Evolutionary conservation across 371 early-diverging fungal genomes (phyloP), one percentile per base, ranked within the genome.

Genomic region (Mortierella sp.): DNA sequence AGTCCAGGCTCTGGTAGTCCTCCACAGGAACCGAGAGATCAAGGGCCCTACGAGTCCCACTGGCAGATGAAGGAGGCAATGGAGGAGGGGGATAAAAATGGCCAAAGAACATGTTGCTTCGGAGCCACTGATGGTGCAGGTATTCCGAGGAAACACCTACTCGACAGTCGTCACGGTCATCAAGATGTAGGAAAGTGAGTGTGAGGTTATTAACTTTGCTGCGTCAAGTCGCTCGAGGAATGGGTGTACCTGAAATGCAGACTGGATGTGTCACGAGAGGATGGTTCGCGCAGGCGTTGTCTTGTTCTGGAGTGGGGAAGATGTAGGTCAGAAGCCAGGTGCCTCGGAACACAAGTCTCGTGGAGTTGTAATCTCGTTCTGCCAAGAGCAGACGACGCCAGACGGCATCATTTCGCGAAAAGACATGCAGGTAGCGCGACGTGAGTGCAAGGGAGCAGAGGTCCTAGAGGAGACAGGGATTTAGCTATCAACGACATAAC

Each of bases 71-170:
- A 1, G 76, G 69, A 18, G 65, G 62, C 38, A 61, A 19, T 1
- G 76, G 58, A 5, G 80, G 73, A n/a, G 80, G 73, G 26, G 78
- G 80, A 46, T 67, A 65, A 50, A 76, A 80, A 24, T 80, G 67
- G 14, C 68, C 78, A 52, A 80, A 61, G 59, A 61, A 80, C 79
- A 68, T 79, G 50, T 48, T 61, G 49, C 50, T 67, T 38, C 67
- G 45, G 13, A 41, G 26, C 55, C 67, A 49, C 10, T 59, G 58
- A 18, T 8, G 46, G 48, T 50, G 50, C 14, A 64, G 45, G 16
- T 49, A 50, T 12, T 59, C 59, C 9, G 71, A 71, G 14, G 21
- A 26, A 3, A 71, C 54, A 9, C 60, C 71, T 71, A 50, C 26
- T 5, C 16, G 24, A 24, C 7, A n/a, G 49, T n/a, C n/a, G n/a